A percentile compares a stretch with the other conserved stretches of the same genome.
Conservation (phyloP, 495 filamentous ascomycete species). For the Penicillium roqueforti region DNA sequence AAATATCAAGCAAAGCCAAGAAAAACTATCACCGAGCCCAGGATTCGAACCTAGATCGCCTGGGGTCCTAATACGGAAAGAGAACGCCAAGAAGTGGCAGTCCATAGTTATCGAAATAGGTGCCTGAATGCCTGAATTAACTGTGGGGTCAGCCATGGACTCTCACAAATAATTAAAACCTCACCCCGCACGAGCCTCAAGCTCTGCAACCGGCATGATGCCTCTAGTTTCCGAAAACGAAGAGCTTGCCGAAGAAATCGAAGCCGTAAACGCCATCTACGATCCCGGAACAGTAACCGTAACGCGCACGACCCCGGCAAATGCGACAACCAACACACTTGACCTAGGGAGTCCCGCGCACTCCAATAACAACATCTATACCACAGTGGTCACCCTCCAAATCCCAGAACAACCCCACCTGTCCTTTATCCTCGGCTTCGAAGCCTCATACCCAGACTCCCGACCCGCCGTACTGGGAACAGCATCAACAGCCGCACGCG, state of each 20-base stretch:
- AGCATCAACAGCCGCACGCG: slow-evolving; percentile 47
- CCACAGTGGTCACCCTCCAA: slow-evolving; percentile 36
- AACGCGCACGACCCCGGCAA: slow-evolving; percentile 35
- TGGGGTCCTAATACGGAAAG: no score
- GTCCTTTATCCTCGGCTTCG: slow-evolving; percentile 63
- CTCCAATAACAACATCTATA: slow-evolving; percentile 20
- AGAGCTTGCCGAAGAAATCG: slow-evolving; percentile 77
- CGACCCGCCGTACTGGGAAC: slow-evolving; percentile 68
- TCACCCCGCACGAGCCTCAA: slow-evolving; percentile 4
- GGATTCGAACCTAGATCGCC: no score
- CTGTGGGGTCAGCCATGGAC: slow-evolving; percentile 5
- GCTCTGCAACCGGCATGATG: slow-evolving; percentile 17
- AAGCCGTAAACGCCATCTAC: slow-evolving; percentile 93
- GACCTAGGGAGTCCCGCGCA: slow-evolving; percentile 28
- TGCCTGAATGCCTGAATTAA: slow-evolving; percentile 5
- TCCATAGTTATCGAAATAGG: not conserved
- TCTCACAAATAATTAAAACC: slow-evolving; percentile 10
- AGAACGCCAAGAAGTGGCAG: no score
- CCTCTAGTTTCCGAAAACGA: slow-evolving; percentile 36
- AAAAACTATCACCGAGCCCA: no score
- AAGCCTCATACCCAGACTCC: slow-evolving; percentile 63
- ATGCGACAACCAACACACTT: slow-evolving; percentile 36
- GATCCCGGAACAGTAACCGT: slow-evolving; percentile 58
- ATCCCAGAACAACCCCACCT: slow-evolving; percentile 42
- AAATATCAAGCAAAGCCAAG: no score